Evolutionary conservation across 345 rosid species (phyloP).

Genomic region (Citrus inodora): DNA sequence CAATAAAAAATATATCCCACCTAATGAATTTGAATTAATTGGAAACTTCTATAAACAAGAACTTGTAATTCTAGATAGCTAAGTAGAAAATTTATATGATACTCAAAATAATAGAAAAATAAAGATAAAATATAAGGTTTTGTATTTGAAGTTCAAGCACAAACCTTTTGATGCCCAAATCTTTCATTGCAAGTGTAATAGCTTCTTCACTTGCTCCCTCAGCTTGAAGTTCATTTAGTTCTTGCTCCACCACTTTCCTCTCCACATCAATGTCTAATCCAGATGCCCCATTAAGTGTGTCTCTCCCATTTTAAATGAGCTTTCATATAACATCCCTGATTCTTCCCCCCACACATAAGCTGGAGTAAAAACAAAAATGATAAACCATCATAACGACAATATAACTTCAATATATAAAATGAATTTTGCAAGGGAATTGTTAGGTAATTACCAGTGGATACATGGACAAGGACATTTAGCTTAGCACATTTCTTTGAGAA

Average conservation of each 20-base stretch:
- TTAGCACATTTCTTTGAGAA: slow-evolving; percentile 45
- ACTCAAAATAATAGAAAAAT: too few species aligned
- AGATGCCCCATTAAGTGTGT: slow-evolving; percentile 44
- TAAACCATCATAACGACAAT: background rate
- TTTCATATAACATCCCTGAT: slow-evolving; percentile 46
- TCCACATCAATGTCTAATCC: slow-evolving; percentile 55
- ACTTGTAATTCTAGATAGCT: background rate
- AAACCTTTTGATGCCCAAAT: slow-evolving; percentile 58
- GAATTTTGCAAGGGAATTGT: background rate
- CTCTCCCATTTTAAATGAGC: slow-evolving; percentile 45
- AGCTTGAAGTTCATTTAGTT: slow-evolving; percentile 37
- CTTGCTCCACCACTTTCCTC: slow-evolving; percentile 39
- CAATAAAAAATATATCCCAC: background rate
- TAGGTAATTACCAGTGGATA: slow-evolving; percentile 56
- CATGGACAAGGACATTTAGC: slow-evolving; percentile 38
- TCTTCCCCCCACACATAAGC: slow-evolving; percentile 67
- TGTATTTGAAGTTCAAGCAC: background rate
- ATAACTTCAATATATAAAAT: background rate
- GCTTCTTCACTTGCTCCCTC: slow-evolving; percentile 33
- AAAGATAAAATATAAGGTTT: background rate
- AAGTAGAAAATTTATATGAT: too few species aligned
- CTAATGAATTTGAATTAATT: background rate
- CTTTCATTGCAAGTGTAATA: slow-evolving; percentile 48
- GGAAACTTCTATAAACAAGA: background rate
- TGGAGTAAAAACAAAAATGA: slow-evolving; percentile 7